Percentiles rank a stretch among this genome's conserved stretches.
Evolutionary conservation across 2,329 filamentous ascomycete species (phyloP).

Genomic region (Colletotrichum destructivum): DNA sequence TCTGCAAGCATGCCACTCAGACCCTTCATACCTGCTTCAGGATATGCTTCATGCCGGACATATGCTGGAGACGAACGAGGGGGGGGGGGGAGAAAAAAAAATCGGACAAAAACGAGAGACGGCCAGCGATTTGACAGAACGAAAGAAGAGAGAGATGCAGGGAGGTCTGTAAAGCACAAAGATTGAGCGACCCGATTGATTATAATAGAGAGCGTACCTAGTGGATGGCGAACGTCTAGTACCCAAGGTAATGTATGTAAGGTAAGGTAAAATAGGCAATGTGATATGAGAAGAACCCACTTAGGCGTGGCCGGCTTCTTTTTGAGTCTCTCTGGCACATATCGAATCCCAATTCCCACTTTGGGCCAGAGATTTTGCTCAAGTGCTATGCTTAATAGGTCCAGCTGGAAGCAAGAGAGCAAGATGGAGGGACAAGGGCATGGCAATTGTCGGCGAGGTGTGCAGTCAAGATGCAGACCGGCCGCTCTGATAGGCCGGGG

Average conservation of each 20-base stretch:
- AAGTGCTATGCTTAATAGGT: conserved; percentile 36
- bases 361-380: conserved; percentile 28
- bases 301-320: conserved; percentile 35
- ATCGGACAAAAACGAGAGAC: background rate
- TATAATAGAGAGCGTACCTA: conserved; percentile 28
- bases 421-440: conserved; percentile 40
- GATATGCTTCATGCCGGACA: conserved; percentile 41
- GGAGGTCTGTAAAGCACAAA: conserved; percentile 30
- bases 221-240: conserved; percentile 18
- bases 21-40: conserved; percentile 54
- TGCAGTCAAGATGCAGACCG: conserved; percentile 47
- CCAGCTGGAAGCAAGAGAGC: conserved; percentile 34
- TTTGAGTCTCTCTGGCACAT: conserved; percentile 11
- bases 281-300: conserved; percentile 13
- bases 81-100: background rate
- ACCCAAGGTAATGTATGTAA: background rate
- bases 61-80: conserved; percentile 26
- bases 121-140: conserved; percentile 26
- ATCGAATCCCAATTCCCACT: conserved; percentile 25
- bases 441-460: conserved; percentile 50
- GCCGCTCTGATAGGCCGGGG: conserved; percentile 60
- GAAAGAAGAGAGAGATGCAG: conserved; percentile 18
- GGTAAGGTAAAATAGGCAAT: background rate
- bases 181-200: conserved; percentile 40
- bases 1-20: conserved; percentile 59